Evolutionary conservation across 345 rosid species (phyloP).

Genomic region (Lagerstroemia speciosa): DNA sequence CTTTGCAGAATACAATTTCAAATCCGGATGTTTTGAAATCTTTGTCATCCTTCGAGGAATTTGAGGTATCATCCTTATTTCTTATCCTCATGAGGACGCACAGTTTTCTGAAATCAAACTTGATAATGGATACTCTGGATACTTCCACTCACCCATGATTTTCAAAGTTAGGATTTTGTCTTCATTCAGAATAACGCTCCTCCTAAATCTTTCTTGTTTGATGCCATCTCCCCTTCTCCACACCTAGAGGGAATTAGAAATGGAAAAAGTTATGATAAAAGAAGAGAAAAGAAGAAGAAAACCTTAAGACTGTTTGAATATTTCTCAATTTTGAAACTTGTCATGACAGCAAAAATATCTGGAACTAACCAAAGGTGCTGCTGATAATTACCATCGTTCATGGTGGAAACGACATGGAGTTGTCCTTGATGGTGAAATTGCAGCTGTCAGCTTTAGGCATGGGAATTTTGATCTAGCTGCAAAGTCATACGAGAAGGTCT

Average conservation of each 20-base stretch:
- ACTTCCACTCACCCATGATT: neutral
- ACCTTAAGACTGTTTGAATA: neutral
- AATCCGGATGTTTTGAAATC: slow-evolving; percentile 56
- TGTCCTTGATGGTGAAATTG: slow-evolving; percentile 96
- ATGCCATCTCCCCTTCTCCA: neutral
- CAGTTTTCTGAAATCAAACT: neutral
- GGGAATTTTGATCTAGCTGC: slow-evolving; percentile 91
- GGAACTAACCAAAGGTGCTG: slow-evolving; percentile 91
- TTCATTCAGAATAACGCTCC: neutral
- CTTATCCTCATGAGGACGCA: neutral
- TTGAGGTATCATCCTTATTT: slow-evolving; percentile 50
- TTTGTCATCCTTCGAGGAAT: slow-evolving; percentile 69
- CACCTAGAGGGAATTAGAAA: neutral
- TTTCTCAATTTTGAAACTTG: slow-evolving; percentile 8
- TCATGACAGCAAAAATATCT: slow-evolving; percentile 77
- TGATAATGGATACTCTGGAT: neutral
- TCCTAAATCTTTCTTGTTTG: neutral
- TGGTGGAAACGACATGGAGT: slow-evolving; percentile 99
- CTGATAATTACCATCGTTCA: slow-evolving; percentile 84
- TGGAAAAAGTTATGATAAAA: neutral
- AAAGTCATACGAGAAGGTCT: slow-evolving; percentile 93
- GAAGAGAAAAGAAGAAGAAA: neutral
- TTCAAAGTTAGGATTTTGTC: neutral
- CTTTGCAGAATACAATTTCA: slow-evolving; percentile 65
- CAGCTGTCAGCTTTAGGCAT: slow-evolving; percentile 83